Evolutionary conservation across 306 rosid species (phyloP).

Genomic region (Hippophae tibetana): DNA sequence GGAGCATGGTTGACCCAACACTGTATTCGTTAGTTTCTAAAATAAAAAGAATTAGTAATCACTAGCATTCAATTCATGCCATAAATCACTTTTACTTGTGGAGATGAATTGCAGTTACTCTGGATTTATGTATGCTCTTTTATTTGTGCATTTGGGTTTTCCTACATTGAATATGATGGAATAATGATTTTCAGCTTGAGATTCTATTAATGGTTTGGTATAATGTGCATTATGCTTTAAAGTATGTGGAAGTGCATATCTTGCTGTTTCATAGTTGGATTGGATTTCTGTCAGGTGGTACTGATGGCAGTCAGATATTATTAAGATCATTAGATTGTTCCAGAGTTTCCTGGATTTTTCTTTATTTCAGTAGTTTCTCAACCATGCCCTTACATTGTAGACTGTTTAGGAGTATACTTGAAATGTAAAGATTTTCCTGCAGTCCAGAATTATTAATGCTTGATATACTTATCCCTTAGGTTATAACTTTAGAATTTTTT

Average conservation of each 20-base stretch:
- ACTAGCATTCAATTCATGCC: constrained; percentile 15
- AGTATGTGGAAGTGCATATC: neutral
- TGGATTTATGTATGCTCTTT: neutral
- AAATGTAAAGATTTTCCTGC: neutral
- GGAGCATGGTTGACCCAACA: constrained; percentile 19
- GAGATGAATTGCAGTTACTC: too few species aligned
- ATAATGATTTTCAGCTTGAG: neutral
- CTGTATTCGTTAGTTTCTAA: neutral
- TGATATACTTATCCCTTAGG: neutral
- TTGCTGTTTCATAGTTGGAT: neutral
- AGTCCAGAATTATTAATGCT: neutral
- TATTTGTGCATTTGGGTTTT: neutral
- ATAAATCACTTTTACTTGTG: neutral
- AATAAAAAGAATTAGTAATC: constrained; percentile 4
- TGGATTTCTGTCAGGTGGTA: neutral
- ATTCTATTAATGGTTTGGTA: neutral
- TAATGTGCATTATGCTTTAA: neutral
- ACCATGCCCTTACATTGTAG: neutral
- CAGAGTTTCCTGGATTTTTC: neutral
- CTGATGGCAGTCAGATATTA: neutral
- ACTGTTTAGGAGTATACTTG: neutral
- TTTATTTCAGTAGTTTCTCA: neutral
- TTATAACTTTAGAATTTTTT: neutral
- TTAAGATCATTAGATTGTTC: neutral
- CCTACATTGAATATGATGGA: constrained; percentile 15